A percentile compares a stretch with the other conserved stretches of the same genome.
These are phyloP conservation scores for Cyclospora cayetanensis DNA, from an alignment of 169 alveolate genomes.

Conservation along the genomic window DNA sequence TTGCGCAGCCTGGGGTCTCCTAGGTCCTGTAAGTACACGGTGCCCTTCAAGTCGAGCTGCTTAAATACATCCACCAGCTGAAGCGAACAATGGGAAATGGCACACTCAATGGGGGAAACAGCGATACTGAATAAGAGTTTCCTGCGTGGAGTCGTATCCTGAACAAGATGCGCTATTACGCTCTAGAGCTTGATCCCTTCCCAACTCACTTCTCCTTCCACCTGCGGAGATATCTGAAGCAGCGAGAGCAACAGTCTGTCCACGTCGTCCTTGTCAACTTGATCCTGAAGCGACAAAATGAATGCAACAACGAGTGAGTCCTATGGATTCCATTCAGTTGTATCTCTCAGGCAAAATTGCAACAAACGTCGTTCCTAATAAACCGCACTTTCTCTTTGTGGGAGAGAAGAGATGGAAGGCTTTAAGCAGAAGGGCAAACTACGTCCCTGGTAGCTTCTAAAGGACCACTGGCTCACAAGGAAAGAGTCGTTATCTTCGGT, in stretches of 20 bases:
- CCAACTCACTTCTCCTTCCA: slow-evolving; percentile 41
- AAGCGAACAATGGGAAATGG: background rate
- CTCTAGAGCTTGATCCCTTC: background rate
- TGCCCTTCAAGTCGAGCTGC: slow-evolving; percentile 59
- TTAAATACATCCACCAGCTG: slow-evolving; percentile 62
- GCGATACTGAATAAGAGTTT: no score
- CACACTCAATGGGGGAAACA: background rate
- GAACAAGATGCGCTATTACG: background rate
- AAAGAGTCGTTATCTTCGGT: background rate
- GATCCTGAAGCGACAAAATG: slow-evolving; percentile 3
- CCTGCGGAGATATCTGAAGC: slow-evolving; percentile 45
- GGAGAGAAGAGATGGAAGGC: no score
- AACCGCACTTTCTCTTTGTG: no score
- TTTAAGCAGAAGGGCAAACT: no score
- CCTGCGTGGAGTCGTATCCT: no score
- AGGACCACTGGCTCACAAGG: slow-evolving; percentile 51
- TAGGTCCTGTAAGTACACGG: slow-evolving; percentile 57
- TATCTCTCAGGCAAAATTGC: no score
- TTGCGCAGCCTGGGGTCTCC: slow-evolving; percentile 61
- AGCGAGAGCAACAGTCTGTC: slow-evolving; percentile 15
- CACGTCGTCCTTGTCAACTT: slow-evolving; percentile 8
- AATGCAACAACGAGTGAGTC: no score
- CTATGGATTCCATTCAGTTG: no score
- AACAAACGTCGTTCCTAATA: no score
- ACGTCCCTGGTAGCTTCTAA: no score